These are phyloP conservation scores for Echinosophora koreensis DNA, from an alignment of 306 rosid genomes.

Conservation along the genomic window DNA sequence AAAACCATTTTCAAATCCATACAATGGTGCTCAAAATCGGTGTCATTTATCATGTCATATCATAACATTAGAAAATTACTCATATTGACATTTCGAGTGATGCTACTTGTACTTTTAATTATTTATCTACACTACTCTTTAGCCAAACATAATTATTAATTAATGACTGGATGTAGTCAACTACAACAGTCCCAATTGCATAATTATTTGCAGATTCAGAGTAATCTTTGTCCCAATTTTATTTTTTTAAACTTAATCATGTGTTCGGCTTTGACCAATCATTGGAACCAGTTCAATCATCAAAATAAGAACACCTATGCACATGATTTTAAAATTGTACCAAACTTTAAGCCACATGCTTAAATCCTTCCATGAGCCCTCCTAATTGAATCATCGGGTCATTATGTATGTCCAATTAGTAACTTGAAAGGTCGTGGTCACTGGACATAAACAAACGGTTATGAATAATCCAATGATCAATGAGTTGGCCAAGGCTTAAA, in stretches of 20 bases:
- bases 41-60: background rate
- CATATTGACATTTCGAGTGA: background rate
- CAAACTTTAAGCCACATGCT: constrained; percentile 2
- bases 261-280: background rate
- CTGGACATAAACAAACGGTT: background rate
- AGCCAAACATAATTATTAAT: too few relatives aligned
- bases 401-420: background rate
- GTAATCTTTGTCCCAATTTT: background rate
- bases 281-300: background rate
- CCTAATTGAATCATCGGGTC: background rate
- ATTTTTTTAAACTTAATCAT: background rate
- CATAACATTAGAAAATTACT: background rate
- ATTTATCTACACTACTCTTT: too few relatives aligned
- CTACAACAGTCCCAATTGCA: background rate
- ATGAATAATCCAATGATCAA: background rate
- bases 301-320: background rate
- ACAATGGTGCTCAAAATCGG: too few relatives aligned
- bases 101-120: too few relatives aligned
- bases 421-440: background rate
- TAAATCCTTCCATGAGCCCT: constrained; percentile 5
- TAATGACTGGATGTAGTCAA: background rate
- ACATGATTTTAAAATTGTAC: constrained; percentile 19
- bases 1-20: too few relatives aligned
- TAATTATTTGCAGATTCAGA: background rate
- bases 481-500: background rate